Base-by-base conservation (phyloP, 2,329 filamentous ascomycete species). In the Orbilia oligospora region DNA sequence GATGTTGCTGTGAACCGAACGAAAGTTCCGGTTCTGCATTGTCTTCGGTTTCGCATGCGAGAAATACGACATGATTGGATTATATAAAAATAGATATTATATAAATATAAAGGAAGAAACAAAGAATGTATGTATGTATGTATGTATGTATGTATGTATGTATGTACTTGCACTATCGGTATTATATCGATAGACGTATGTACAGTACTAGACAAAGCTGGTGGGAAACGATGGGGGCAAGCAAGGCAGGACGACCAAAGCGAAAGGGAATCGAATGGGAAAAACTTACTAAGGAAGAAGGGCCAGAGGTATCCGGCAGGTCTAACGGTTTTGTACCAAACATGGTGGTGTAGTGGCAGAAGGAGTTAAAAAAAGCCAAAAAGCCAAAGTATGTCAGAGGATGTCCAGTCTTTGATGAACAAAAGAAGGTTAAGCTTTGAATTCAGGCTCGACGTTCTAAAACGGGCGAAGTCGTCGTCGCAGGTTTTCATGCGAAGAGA, bases 261-360 rank as follows among this genome's bases (percentile, higher is more conserved):
- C 8, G 18, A 27, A 30, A 44, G 18, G 27, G 33, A 51, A 68
- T 20, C 1, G 16, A 71, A 27, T 49, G 44, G 8, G 10, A 64
- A 76, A 38, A 64, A 76, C 71, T 76, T 58, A 76, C 71, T 27
- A 76, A 53, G 24, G 66, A 67, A 36, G 66, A 67, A 55, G 58
- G 41, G 10, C 65, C 71, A 55, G 66, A 48, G 46, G 71, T 49
- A 48, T 71, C 73, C 49, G 73, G 73, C 67, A 53, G n/a, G 30
- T 71, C 61, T n/a, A 41, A 22, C 24, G 73, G 41, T 71, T 77
- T 77, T 77, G 73, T 71, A 71, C 58, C 38, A 36, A 76, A 63
- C 72, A 76, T 76, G 38, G 18, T 41, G 58, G 41, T 27, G 22
- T 4, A 30, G 33, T 9, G 33, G n/a, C n/a, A n/a, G n/a, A n/a